phyloP scores from a whole-genome alignment of 1,139 yeast genomes.

The Kurtzmaniella quercitrusa region DNA sequence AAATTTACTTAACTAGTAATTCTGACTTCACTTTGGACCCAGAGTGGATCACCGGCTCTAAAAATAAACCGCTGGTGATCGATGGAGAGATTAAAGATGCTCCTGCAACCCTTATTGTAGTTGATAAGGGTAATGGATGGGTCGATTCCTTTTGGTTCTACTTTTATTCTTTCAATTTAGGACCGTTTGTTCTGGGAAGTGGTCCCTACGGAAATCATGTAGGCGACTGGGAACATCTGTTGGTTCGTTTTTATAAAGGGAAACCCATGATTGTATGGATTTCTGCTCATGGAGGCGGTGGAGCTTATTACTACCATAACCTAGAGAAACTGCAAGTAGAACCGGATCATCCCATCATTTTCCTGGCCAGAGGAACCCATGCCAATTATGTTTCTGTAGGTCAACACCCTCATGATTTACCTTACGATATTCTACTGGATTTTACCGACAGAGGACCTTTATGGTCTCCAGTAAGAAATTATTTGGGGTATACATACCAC shows the following conservation, averaged over 20 bases:
- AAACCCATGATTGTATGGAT: slow-evolving; percentile 91
- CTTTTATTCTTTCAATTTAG: slow-evolving; percentile 88
- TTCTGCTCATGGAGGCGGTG: slow-evolving; percentile 98
- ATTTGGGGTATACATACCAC: slow-evolving; percentile 74
- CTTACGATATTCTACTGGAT: slow-evolving; percentile 84
- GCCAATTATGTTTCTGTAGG: slow-evolving; percentile 97
- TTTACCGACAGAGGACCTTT: slow-evolving; percentile 92
- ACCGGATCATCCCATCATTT: slow-evolving; percentile 62
- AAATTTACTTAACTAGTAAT: slow-evolving; percentile 54
- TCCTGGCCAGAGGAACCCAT: slow-evolving; percentile 93
- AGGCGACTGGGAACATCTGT: slow-evolving; percentile 97
- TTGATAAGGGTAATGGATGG: slow-evolving; percentile 91
- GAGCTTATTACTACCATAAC: slow-evolving; percentile 74
- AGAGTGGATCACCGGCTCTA: slow-evolving; percentile 77
- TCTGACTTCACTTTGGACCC: slow-evolving; percentile 75
- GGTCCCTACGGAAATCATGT: slow-evolving; percentile 97
- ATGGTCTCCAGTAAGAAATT: slow-evolving; percentile 89
- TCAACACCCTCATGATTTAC: slow-evolving; percentile 92
- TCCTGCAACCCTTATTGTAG: slow-evolving; percentile 77
- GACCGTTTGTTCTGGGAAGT: slow-evolving; percentile 95
- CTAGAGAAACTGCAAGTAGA: slow-evolving; percentile 62
- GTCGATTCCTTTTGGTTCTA: slow-evolving; percentile 95
- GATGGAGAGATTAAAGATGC: slow-evolving; percentile 71
- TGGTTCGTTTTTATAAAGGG: slow-evolving; percentile 80
- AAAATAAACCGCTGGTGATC: slow-evolving; percentile 63